phyloP scores from a whole-genome alignment of 2,329 filamentous ascomycete species.

The Paecilomyces variotii region DNA sequence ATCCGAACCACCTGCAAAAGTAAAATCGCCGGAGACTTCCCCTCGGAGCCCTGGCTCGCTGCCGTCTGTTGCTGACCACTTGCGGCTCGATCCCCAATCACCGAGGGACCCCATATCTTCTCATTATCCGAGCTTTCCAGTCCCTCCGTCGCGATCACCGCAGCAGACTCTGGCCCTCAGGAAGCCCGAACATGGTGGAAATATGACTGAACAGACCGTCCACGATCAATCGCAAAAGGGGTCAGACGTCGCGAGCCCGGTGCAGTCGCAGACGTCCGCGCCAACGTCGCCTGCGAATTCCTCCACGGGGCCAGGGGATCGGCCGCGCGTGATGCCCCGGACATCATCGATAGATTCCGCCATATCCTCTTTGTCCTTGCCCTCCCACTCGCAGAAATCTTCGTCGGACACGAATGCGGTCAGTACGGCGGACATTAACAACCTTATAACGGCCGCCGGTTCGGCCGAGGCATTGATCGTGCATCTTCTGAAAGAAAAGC shows the following conservation, averaged over 20 bases:
- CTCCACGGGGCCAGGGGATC: constrained; percentile 20
- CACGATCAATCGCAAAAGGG: constrained; percentile 18
- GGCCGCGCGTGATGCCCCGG: constrained; percentile 45
- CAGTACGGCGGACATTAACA: constrained; percentile 66
- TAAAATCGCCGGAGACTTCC: constrained; percentile 15
- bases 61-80: constrained; percentile 14
- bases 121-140: constrained; percentile 22
- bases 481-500: constrained; percentile 84
- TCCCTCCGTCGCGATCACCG: constrained; percentile 14
- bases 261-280: constrained; percentile 22
- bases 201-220: constrained; percentile 13
- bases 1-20: constrained; percentile 10
- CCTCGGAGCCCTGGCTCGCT: constrained; percentile 18
- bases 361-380: constrained; percentile 65
- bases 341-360: constrained; percentile 90
- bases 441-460: constrained; percentile 74
- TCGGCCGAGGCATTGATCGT: constrained; percentile 84
- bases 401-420: constrained; percentile 49
- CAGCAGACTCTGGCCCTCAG: constrained; percentile 7
- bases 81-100: constrained; percentile 14
- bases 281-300: constrained; percentile 20
- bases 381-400: constrained; percentile 51
- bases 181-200: constrained; percentile 16
- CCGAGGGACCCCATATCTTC: constrained; percentile 11
- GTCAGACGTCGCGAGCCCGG: constrained; percentile 18